Conservation (phyloP, 116 monocot genomes). For the Posidonia oceanica region DNA sequence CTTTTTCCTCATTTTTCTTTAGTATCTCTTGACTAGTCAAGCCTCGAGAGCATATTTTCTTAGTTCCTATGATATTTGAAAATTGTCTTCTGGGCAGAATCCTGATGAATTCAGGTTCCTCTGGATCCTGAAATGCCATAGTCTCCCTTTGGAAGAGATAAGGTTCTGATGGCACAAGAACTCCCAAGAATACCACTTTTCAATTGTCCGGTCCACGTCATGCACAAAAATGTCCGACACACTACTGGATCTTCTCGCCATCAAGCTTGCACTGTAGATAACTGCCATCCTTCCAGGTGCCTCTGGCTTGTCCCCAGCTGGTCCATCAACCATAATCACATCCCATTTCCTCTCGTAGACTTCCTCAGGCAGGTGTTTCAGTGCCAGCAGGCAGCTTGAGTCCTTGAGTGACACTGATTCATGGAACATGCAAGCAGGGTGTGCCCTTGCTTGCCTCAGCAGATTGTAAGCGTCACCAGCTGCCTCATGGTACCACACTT, state of each 20-base stretch:
- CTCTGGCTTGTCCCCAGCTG: slow-evolving; percentile 35
- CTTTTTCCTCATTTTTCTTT: no score
- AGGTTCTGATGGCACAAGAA: slow-evolving; percentile 45
- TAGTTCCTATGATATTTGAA: no score
- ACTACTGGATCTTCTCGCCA: slow-evolving; percentile 19
- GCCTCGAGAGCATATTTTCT: no score
- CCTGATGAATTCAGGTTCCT: not conserved
- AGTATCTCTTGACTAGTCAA: no score
- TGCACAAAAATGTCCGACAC: slow-evolving; percentile 62
- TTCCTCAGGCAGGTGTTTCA: slow-evolving; percentile 26
- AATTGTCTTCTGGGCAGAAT: no score
- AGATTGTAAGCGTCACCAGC: slow-evolving; percentile 41
- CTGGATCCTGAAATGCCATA: slow-evolving; percentile 47
- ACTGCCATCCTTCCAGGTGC: slow-evolving; percentile 55
- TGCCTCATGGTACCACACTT: slow-evolving; percentile 16
- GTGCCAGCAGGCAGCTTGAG: slow-evolving; percentile 33
- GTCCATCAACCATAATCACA: slow-evolving; percentile 67
- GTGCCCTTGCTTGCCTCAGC: slow-evolving; percentile 32
- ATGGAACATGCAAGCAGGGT: slow-evolving; percentile 13
- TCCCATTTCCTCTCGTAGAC: slow-evolving; percentile 39
- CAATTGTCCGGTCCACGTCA: slow-evolving; percentile 39
- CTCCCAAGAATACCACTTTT: slow-evolving; percentile 63
- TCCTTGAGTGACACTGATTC: not conserved
- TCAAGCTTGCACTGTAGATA: slow-evolving; percentile 45
- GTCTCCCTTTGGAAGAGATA: slow-evolving; percentile 30